Conservation (phyloP, 345 rosid species). For the Gossypium rotundifolium region DNA sequence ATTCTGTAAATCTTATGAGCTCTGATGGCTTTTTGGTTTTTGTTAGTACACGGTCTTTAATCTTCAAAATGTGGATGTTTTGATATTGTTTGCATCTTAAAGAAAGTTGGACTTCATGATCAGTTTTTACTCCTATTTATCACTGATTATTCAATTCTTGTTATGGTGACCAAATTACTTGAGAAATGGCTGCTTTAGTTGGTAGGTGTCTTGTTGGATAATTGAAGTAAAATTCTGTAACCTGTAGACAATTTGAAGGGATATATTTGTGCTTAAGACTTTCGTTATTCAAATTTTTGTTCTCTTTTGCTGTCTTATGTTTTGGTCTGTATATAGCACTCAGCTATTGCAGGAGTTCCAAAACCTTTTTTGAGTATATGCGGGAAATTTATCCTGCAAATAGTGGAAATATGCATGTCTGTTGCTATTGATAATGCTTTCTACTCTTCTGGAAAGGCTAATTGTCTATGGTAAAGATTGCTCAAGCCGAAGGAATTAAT, state of each 20-base stretch:
- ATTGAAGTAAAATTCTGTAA: background rate
- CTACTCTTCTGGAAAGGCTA: background rate
- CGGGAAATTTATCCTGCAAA: background rate
- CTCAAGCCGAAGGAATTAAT: background rate
- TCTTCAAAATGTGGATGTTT: background rate
- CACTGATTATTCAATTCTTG: background rate
- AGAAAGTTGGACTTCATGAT: background rate
- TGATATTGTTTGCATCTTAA: background rate
- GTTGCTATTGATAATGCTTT: background rate
- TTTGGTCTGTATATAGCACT: background rate
- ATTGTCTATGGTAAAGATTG: background rate
- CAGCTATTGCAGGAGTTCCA: too few species aligned
- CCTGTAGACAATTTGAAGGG: background rate
- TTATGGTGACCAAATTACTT: background rate
- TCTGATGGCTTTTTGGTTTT: too few species aligned
- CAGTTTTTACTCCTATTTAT: background rate
- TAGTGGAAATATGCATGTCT: background rate
- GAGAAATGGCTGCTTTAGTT: background rate
- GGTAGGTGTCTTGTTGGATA: background rate
- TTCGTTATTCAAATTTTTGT: background rate
- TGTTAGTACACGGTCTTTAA: background rate
- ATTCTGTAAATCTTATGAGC: background rate
- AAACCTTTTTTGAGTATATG: too few species aligned
- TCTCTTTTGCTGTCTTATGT: background rate
- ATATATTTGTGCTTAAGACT: background rate